Base-by-base conservation (phyloP, 1,139 yeast genomes). In the Suhomyces yuchorum region DNA sequence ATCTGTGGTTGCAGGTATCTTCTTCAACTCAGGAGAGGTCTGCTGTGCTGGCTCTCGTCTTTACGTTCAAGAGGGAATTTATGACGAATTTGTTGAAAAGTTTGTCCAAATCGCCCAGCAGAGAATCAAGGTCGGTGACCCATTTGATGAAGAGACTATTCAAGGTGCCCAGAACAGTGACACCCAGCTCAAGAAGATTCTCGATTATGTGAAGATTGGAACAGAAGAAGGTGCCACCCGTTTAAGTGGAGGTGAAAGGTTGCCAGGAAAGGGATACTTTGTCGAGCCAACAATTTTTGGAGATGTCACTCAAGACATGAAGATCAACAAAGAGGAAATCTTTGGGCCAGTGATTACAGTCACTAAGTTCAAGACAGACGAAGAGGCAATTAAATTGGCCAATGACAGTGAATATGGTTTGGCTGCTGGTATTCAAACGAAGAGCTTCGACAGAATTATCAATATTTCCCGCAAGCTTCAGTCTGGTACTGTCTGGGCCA, bases 401-500 rank as follows among this genome's bases (percentile, higher is more conserved):
- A 65, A 65, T 51, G 58, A 56, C 50, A 50, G 63, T n/a, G 48
- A 47, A 12, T 49, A 49, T 14, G 52, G 52, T 17, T 49, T 49
- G 41, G 50, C 52, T 28, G 48, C 52, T 3, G 52, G 52, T 19
- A 49, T 49, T 19, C 52, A 47, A 23, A 56, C 51, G 22, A 37
- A 35, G 20, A 37, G 36, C 20, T 23, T 81, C 49, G 74, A 77
- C 69, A 81, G 78, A 56, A 85, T 86, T 34, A 51, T 60, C 39
- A 57, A 60, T 36, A 65, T 63, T 20, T 51, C 67, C 11, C 59
- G 60, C 46, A 60, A 61, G 51, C 51, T 62, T 40, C 53, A 53
- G 50, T 59, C 67, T 6, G 68, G 68, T 37, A 62, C 67, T 12
- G 54, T 64, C 20, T 64, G 67, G 67, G 59, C 61, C 46, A 64